A percentile compares a stretch with the other conserved stretches of the same genome.
Evolutionary conservation across 1,139 yeast genomes (phyloP).

Genomic region (Lodderomyces margitis): DNA sequence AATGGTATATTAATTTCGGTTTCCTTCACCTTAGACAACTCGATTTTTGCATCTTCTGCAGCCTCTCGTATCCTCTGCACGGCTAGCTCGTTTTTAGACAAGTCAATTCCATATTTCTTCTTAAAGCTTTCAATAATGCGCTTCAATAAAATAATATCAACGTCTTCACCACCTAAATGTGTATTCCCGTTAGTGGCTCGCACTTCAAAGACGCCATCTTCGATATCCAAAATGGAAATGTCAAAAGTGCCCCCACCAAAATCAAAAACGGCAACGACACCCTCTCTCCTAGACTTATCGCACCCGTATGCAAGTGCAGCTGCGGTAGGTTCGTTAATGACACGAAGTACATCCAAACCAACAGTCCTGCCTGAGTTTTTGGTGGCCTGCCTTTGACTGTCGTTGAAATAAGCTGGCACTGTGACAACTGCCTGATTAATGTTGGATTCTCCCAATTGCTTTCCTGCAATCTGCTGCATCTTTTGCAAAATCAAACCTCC

Average conservation of each 20-base stretch:
- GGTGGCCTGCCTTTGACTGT: slow-evolving; percentile 76
- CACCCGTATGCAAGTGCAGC: slow-evolving; percentile 81
- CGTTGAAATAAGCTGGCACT: slow-evolving; percentile 80
- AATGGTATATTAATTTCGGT: slow-evolving; percentile 66
- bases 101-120: slow-evolving; percentile 40
- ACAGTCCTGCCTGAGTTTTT: slow-evolving; percentile 67
- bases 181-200: slow-evolving; percentile 83
- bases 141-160: slow-evolving; percentile 60
- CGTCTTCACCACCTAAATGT: slow-evolving; percentile 82
- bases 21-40: slow-evolving; percentile 56
- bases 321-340: slow-evolving; percentile 78
- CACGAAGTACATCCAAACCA: slow-evolving; percentile 66
- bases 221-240: slow-evolving; percentile 74
- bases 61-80: slow-evolving; percentile 72
- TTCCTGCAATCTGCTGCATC: slow-evolving; percentile 58
- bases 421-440: slow-evolving; percentile 61
- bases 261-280: slow-evolving; percentile 73
- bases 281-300: slow-evolving; percentile 47
- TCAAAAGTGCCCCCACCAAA: slow-evolving; percentile 86
- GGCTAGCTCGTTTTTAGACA: slow-evolving; percentile 44
- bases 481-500: slow-evolving; percentile 51
- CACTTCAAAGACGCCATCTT: slow-evolving; percentile 80
- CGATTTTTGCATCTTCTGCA: slow-evolving; percentile 70
- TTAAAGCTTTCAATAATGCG: slow-evolving; percentile 52
- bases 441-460: slow-evolving; percentile 31